Evolutionary conservation across 129 eudicot genomes (phyloP).

Genomic region (Solidago caesia): DNA sequence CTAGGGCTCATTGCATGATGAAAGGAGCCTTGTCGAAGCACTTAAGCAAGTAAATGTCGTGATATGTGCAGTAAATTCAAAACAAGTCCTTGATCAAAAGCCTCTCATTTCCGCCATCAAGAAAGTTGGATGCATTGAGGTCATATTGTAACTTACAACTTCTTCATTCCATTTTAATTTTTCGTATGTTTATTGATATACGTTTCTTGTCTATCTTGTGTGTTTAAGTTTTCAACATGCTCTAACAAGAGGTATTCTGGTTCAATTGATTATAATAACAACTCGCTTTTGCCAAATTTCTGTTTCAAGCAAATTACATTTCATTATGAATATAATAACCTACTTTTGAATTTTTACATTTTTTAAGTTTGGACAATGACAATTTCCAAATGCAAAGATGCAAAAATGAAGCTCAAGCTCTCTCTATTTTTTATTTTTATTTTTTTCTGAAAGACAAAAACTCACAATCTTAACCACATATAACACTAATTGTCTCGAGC

Average conservation of each 20-base stretch:
- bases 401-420: background rate
- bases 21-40: slow-evolving; percentile 59
- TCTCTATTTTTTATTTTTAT: background rate
- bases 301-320: background rate
- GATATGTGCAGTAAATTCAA: slow-evolving; percentile 65
- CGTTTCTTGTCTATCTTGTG: background rate
- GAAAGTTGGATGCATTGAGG: slow-evolving; percentile 66
- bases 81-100: slow-evolving; percentile 76
- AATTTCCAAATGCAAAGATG: background rate
- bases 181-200: background rate
- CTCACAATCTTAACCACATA: too few species aligned
- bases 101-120: slow-evolving; percentile 67
- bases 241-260: background rate
- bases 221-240: background rate
- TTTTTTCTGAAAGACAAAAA: too few species aligned
- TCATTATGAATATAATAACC: background rate
- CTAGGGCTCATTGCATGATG: slow-evolving; percentile 91
- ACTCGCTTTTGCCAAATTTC: background rate
- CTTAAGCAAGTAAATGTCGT: slow-evolving; percentile 68
- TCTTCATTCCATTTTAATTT: background rate
- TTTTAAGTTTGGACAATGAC: background rate
- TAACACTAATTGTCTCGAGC: too few species aligned
- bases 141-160: slow-evolving; percentile 12
- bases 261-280: background rate
- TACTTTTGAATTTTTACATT: background rate